A percentile compares a stretch with the other conserved stretches of the same genome.
These are phyloP conservation scores for Citrus sp. DNA, from an alignment of 345 rosid genomes.

Conservation along the genomic window DNA sequence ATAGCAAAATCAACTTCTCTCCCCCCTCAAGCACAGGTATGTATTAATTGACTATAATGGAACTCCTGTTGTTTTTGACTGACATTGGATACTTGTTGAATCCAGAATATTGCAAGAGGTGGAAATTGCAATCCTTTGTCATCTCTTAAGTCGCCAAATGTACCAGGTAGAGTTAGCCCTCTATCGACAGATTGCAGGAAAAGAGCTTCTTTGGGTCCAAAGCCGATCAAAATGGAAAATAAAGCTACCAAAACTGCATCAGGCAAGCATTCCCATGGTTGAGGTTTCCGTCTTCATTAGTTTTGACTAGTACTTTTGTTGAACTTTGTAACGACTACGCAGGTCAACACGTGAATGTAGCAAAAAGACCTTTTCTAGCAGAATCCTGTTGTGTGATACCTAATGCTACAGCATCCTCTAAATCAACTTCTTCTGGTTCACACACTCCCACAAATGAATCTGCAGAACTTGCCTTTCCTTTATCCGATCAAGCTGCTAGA, in stretches of 20 bases:
- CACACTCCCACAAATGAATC: neutral
- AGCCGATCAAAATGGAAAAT: slow-evolving; percentile 17
- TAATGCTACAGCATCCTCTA: slow-evolving; percentile 10
- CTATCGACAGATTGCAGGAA: slow-evolving; percentile 16
- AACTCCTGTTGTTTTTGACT: neutral
- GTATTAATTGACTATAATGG: neutral
- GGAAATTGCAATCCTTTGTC: slow-evolving; percentile 13
- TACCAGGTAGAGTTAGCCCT: slow-evolving; percentile 1
- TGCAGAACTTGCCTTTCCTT: neutral
- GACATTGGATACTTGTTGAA: slow-evolving; percentile 2
- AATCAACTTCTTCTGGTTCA: slow-evolving; percentile 24
- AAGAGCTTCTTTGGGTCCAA: slow-evolving; percentile 27
- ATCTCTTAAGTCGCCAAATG: slow-evolving; percentile 28
- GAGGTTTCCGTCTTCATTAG: neutral
- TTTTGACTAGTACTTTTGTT: neutral
- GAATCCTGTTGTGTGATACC: slow-evolving; percentile 9
- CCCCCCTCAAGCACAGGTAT: slow-evolving; percentile 14
- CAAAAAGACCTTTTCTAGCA: slow-evolving; percentile 25
- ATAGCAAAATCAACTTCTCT: slow-evolving; percentile 1
- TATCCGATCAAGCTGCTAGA: slow-evolving; percentile 11
- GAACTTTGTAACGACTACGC: slow-evolving; percentile 9
- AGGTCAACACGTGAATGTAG: slow-evolving; percentile 23
- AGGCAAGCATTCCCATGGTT: slow-evolving; percentile 13
- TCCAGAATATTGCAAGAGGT: slow-evolving; percentile 17
- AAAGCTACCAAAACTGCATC: slow-evolving; percentile 21